Percentiles rank a stretch among this genome's conserved stretches.
Evolutionary conservation across 192 early-diverging fungal species (phyloP).

Genomic region (Backusella tarrabulga): DNA sequence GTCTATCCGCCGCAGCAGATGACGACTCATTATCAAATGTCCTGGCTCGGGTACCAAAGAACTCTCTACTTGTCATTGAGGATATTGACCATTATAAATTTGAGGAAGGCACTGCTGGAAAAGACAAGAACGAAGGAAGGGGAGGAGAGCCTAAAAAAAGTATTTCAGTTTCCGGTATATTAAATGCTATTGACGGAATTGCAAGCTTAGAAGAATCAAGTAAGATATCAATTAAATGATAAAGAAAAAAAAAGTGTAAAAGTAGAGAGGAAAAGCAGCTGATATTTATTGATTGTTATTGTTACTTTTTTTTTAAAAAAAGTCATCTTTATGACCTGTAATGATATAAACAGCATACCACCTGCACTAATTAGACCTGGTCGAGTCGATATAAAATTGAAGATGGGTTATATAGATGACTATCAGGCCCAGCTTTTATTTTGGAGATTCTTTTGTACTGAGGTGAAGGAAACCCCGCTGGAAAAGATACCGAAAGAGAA

Average conservation of each 20-base stretch:
- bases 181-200: conserved; percentile 53
- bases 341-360: conserved; percentile 40
- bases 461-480: background rate
- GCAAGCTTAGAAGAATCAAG: conserved; percentile 46
- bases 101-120: conserved; percentile 12
- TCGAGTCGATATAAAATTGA: conserved; percentile 47
- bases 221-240: background rate
- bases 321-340: conserved; percentile 53
- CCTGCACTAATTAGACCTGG: conserved; percentile 54
- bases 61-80: conserved; percentile 52
- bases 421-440: conserved; percentile 43
- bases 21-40: conserved; percentile 39
- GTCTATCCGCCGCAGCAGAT: conserved; percentile 38
- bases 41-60: conserved; percentile 40
- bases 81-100: conserved; percentile 42
- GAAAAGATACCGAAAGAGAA: background rate
- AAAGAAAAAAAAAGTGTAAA: background rate
- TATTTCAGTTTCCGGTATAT: conserved; percentile 44
- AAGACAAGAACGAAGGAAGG: conserved; percentile 7
- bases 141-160: conserved; percentile 16
- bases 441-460: conserved; percentile 18
- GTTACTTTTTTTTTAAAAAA: background rate
- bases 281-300: background rate
- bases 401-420: conserved; percentile 44
- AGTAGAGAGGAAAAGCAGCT: background rate